Conservation (phyloP, 1,284 basidiomycete species). For the Naganishia liquefaciens region DNA sequence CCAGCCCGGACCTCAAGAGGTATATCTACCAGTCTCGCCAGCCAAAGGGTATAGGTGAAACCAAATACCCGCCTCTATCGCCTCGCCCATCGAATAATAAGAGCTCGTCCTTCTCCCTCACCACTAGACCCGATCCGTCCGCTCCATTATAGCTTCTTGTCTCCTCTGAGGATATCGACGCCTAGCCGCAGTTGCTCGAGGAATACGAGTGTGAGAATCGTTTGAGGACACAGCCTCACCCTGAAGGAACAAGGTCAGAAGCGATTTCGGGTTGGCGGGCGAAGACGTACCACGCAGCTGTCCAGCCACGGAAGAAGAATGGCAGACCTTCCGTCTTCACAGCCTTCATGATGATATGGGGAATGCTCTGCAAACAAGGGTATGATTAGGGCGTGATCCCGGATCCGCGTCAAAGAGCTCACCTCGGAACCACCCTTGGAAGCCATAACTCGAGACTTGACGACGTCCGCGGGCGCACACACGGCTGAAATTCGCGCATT, state of each 20-base stretch:
- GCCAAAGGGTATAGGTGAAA: too few species aligned
- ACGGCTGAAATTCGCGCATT: slow-evolving; percentile 40
- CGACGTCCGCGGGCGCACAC: slow-evolving; percentile 56
- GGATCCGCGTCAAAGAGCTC: slow-evolving; percentile 37
- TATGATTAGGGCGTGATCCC: slow-evolving; percentile 37
- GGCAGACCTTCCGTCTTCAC: slow-evolving; percentile 48
- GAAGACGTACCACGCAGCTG: slow-evolving; percentile 57
- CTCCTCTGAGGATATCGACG: slow-evolving; percentile 38
- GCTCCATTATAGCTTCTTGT: slow-evolving; percentile 2
- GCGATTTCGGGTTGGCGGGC: background rate
- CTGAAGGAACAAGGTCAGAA: slow-evolving; percentile 5
- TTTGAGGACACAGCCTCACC: slow-evolving; percentile 56
- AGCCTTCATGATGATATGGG: slow-evolving; percentile 41
- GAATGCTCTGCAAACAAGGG: slow-evolving; percentile 36
- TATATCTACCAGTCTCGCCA: too few species aligned
- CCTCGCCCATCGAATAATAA: too few species aligned
- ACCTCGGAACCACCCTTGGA: slow-evolving; percentile 39
- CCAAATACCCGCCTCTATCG: too few species aligned
- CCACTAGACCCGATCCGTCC: too few species aligned
- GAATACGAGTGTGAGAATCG: slow-evolving; percentile 54
- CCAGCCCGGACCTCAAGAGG: too few species aligned
- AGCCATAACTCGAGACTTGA: slow-evolving; percentile 58
- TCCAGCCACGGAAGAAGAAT: slow-evolving; percentile 61
- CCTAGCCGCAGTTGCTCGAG: slow-evolving; percentile 50
- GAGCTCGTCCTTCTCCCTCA: too few species aligned